These are phyloP conservation scores for Candida germanica DNA, from an alignment of 805 yeast genomes.

Conservation along the genomic window DNA sequence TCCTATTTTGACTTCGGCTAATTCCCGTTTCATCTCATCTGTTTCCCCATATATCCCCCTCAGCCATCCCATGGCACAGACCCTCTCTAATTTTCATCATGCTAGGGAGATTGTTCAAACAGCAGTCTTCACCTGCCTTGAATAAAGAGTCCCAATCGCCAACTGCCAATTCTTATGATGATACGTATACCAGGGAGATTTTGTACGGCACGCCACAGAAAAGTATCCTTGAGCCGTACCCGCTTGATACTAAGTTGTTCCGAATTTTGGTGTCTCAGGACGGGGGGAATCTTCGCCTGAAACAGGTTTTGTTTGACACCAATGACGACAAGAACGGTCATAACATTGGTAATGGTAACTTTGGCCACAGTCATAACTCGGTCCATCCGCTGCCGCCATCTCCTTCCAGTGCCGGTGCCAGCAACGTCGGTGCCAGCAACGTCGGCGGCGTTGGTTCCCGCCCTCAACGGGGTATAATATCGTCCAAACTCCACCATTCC, in stretches of 20 bases:
- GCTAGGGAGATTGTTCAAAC: slow-evolving; percentile 38
- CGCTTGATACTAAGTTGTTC: slow-evolving; percentile 29
- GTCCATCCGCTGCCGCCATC: neutral
- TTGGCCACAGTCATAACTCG: neutral
- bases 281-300: slow-evolving; percentile 45
- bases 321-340: slow-evolving; percentile 3
- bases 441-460: neutral
- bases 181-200: slow-evolving; percentile 43
- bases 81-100: too few relatives aligned
- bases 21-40: too few relatives aligned
- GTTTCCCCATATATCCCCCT: too few relatives aligned
- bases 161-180: slow-evolving; percentile 33
- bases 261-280: slow-evolving; percentile 50
- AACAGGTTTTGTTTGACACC: slow-evolving; percentile 50
- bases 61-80: too few relatives aligned
- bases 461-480: slow-evolving; percentile 18
- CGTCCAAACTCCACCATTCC: slow-evolving; percentile 37
- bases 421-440: too few relatives aligned
- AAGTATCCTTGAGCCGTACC: slow-evolving; percentile 23
- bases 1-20: too few relatives aligned
- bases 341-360: too few relatives aligned
- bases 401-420: too few relatives aligned
- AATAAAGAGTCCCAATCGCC: slow-evolving; percentile 6
- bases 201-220: slow-evolving; percentile 42
- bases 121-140: slow-evolving; percentile 15